Percentiles rank a stretch among this genome's conserved stretches.
Evolutionary conservation across 768 basidiomycete genomes (phyloP).

Genomic region (Mycena galericulata): DNA sequence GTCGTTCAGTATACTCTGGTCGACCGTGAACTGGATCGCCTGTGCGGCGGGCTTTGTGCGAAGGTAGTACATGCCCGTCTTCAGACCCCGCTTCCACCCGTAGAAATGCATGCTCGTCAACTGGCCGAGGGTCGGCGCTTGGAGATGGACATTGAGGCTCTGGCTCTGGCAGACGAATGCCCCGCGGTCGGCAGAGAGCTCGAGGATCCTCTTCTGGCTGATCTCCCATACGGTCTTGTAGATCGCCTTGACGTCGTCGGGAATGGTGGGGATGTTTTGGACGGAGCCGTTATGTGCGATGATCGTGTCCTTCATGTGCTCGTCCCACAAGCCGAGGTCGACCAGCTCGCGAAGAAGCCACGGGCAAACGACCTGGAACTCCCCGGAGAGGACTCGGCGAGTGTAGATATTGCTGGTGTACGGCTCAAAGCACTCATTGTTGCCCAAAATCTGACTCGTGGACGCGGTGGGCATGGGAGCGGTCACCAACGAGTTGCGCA

Average conservation of each 20-base stretch:
- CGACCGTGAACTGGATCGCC: constrained; percentile 79
- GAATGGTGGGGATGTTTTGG: constrained; percentile 76
- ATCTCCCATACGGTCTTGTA: constrained; percentile 94
- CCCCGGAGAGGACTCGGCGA: constrained; percentile 85
- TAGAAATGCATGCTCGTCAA: constrained; percentile 87
- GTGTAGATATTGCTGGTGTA: constrained; percentile 91
- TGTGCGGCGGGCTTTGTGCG: constrained; percentile 83
- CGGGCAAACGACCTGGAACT: constrained; percentile 89
- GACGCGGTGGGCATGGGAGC: constrained; percentile 90
- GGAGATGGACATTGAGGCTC: constrained; percentile 81
- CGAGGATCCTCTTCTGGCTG: constrained; percentile 84
- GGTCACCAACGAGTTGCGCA: constrained; percentile 80
- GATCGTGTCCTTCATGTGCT: constrained; percentile 33
- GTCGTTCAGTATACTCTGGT: constrained; percentile 79
- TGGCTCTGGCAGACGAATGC: constrained; percentile 89
- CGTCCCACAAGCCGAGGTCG: constrained; percentile 81
- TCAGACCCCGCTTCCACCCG: constrained; percentile 88
- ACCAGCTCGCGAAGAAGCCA: constrained; percentile 88
- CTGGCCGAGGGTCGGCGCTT: constrained; percentile 78
- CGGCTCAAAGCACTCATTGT: constrained; percentile 90
- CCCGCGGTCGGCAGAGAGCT: constrained; percentile 85
- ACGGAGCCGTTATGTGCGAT: constrained; percentile 35
- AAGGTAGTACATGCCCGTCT: constrained; percentile 89
- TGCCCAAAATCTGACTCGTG: constrained; percentile 85
- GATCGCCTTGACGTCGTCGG: constrained; percentile 81